Base-by-base conservation (phyloP, 768 basidiomycete genomes). In the Pisolithus microcarpus region DNA sequence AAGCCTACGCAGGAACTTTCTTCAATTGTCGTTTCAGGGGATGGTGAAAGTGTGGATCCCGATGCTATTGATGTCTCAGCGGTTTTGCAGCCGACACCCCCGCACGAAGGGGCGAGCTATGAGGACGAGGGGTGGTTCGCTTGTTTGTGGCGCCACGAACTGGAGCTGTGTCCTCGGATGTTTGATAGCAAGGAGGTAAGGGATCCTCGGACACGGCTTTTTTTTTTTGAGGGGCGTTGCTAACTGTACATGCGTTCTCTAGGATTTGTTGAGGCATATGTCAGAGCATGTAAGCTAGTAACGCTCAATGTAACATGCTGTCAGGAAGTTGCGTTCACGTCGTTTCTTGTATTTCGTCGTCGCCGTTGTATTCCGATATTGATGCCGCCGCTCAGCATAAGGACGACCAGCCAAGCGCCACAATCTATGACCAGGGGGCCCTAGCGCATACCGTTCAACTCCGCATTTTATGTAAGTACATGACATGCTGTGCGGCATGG, bases 111-210 rank as follows among this genome's bases (percentile, higher is more conserved):
- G 18, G 6, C 6, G 13, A 50, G 50, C 15, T 39, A 45, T 15
- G 65, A 66, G 4, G 62, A 65, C 5, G 52, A 46, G 23, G 18
- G 8, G 3, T 38, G 65, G 43, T 61, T 56, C 47, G 61, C 66
- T 13, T 66, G 65, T 43, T 48, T 61, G 59, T 66, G 65, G 65
- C 63, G 65, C 31, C 60, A 63, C 15, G 46, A 59, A 3, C 55
- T 57, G 44, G 61, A 65, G 6, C 66, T 57, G 46, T 66, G 65
- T 38, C 59, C 53, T 21, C 57, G 56, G 11, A n/a, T 52, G 2
- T 66, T 68, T 38, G 65, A 66, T 51, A 43, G 58, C 51, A 66
- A 58, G 37, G 65, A 66, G 65, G 65, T 65, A 30, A 23, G 38
- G 28, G 5, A 30, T 28, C 43, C 24, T 16, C 13, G 34, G 34